Evolutionary conservation across 2,329 filamentous ascomycete species (phyloP).

Genomic region (Cladophialophora carrionii): DNA sequence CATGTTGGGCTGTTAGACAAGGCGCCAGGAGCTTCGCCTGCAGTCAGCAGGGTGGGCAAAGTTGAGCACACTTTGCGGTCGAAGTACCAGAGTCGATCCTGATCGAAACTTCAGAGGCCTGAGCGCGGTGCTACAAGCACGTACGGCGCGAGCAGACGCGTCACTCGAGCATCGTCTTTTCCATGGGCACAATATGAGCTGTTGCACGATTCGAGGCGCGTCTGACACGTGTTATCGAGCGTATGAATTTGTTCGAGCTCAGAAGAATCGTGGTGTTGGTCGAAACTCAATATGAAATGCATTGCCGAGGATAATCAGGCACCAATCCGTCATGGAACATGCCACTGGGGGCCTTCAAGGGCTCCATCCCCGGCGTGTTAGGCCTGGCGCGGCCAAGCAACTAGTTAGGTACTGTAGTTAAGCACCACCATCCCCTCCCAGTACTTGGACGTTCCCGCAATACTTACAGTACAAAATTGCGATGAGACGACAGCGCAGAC

Average conservation of each 20-base stretch:
- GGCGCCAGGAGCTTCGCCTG: not conserved
- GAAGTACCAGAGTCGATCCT: not conserved
- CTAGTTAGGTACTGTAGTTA: not conserved
- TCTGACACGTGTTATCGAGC: not conserved
- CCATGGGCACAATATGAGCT: not conserved
- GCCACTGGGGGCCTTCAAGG: no score
- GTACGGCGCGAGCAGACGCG: not conserved
- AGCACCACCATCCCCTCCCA: not conserved
- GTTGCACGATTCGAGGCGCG: not conserved
- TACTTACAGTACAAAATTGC: not conserved
- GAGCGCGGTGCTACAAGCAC: not conserved
- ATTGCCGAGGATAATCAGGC: not conserved
- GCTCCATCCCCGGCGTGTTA: no score
- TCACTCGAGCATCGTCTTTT: not conserved
- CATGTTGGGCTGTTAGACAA: conserved; percentile 7
- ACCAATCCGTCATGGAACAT: no score
- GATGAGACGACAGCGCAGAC: not conserved
- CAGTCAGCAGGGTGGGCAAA: not conserved
- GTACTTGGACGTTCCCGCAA: not conserved
- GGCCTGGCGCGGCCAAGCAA: not conserved
- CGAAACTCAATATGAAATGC: not conserved
- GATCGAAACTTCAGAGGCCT: not conserved
- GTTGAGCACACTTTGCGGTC: not conserved
- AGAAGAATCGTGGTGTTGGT: not conserved
- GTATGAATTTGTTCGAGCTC: not conserved